phyloP scores from a whole-genome alignment of 768 basidiomycete species.

The Pholiota microspora region DNA sequence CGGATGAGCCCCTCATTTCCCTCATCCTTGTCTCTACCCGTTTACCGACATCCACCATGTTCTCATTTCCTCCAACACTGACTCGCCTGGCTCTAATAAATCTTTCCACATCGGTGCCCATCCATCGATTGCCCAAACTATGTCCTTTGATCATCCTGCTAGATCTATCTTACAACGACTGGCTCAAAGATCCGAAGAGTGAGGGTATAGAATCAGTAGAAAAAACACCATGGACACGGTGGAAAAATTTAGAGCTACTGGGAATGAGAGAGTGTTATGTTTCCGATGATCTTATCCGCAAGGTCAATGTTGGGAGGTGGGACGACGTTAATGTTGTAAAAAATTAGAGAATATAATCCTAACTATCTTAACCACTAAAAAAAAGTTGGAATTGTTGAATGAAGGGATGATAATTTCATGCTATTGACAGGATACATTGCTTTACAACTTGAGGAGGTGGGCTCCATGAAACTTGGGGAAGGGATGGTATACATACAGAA shows the following conservation, averaged over 20 bases:
- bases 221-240: slow-evolving; percentile 57
- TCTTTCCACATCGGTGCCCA: slow-evolving; percentile 42
- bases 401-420: background rate
- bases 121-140: slow-evolving; percentile 55
- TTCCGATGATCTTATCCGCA: slow-evolving; percentile 36
- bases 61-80: slow-evolving; percentile 61
- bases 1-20: slow-evolving; percentile 36
- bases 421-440: background rate
- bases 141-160: slow-evolving; percentile 63
- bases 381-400: background rate
- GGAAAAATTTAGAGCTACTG: slow-evolving; percentile 50
- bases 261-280: slow-evolving; percentile 56
- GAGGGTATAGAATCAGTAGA: slow-evolving; percentile 38
- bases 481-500: background rate
- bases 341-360: background rate
- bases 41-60: slow-evolving; percentile 41
- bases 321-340: slow-evolving; percentile 43
- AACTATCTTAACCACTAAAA: too few species aligned
- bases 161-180: slow-evolving; percentile 67
- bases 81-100: slow-evolving; percentile 60
- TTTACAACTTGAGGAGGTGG: background rate
- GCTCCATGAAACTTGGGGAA: background rate
- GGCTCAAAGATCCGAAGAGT: slow-evolving; percentile 30
- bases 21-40: slow-evolving; percentile 50
- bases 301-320: slow-evolving; percentile 64